A percentile compares a stretch with the other conserved stretches of the same genome.
These are phyloP conservation scores for Patellaria atrata DNA, from an alignment of 495 filamentous ascomycete species.

Conservation along the genomic window DNA sequence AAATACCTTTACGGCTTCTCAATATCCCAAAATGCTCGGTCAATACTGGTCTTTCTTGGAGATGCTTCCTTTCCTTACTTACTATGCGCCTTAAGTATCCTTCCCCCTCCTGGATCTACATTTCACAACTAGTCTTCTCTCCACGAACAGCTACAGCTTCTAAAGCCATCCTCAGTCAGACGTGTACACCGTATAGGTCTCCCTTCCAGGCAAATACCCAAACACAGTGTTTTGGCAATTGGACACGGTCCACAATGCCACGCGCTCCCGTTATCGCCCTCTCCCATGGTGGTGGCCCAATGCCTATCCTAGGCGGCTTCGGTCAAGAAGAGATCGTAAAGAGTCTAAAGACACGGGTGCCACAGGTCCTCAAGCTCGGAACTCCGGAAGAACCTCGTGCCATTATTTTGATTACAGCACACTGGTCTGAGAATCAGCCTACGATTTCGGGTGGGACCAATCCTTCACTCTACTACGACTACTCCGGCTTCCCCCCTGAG, in stretches of 20 bases:
- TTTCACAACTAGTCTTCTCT: no score
- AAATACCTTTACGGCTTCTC: no score
- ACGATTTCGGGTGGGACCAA: slow-evolving; percentile 26
- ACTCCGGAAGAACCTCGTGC: slow-evolving; percentile 26
- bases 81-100: no score
- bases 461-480: slow-evolving; percentile 30
- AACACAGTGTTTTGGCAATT: no score
- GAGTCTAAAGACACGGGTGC: slow-evolving; percentile 24
- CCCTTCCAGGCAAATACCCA: no score
- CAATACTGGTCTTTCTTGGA: no score
- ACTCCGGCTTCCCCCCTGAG: slow-evolving; percentile 29
- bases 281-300: slow-evolving; percentile 31
- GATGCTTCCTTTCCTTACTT: no score
- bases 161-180: no score
- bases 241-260: slow-evolving; percentile 21
- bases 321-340: slow-evolving; percentile 22
- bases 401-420: slow-evolving; percentile 31
- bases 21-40: no score
- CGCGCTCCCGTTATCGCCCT: slow-evolving; percentile 30
- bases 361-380: slow-evolving; percentile 26
- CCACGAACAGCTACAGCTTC: no score
- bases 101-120: no score
- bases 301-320: slow-evolving; percentile 30
- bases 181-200: no score
- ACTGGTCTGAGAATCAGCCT: slow-evolving; percentile 26